Conservation (phyloP, 768 basidiomycete species). For the Pisolithus marmoratus region DNA sequence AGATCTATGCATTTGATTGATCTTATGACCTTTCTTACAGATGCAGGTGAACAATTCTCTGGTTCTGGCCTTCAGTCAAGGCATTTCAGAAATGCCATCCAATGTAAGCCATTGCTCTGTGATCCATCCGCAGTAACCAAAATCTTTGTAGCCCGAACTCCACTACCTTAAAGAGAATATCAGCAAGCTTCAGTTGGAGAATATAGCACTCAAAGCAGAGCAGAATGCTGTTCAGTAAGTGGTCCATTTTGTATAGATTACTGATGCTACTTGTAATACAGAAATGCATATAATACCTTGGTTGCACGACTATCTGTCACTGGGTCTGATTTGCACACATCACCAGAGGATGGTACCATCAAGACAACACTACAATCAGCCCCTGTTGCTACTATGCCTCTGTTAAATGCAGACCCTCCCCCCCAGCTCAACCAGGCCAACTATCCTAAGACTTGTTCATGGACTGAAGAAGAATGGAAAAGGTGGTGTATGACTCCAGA, state of each 20-base stretch:
- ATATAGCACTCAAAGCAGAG: not conserved
- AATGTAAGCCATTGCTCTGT: not conserved
- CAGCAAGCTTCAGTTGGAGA: not conserved
- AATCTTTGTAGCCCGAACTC: not conserved
- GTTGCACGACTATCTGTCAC: too few relatives aligned
- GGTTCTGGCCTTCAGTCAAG: not conserved
- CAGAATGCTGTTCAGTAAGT: not conserved
- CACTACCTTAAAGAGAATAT: not conserved
- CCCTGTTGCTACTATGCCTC: too few relatives aligned
- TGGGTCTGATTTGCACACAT: too few relatives aligned
- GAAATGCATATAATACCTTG: not conserved
- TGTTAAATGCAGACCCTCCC: too few relatives aligned
- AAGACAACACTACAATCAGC: too few relatives aligned
- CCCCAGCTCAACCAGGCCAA: too few relatives aligned
- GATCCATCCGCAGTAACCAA: too few relatives aligned
- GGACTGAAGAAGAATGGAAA: too few relatives aligned
- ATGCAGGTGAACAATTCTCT: not conserved
- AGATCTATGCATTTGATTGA: not conserved
- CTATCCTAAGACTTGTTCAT: too few relatives aligned
- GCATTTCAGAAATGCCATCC: not conserved
- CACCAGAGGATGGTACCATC: too few relatives aligned
- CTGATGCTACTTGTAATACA: not conserved
- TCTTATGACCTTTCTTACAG: not conserved
- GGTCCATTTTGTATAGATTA: not conserved
- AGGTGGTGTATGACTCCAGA: too few relatives aligned